Conservation (phyloP, 495 filamentous ascomycete species). For the Mytilinidion resinicola region DNA sequence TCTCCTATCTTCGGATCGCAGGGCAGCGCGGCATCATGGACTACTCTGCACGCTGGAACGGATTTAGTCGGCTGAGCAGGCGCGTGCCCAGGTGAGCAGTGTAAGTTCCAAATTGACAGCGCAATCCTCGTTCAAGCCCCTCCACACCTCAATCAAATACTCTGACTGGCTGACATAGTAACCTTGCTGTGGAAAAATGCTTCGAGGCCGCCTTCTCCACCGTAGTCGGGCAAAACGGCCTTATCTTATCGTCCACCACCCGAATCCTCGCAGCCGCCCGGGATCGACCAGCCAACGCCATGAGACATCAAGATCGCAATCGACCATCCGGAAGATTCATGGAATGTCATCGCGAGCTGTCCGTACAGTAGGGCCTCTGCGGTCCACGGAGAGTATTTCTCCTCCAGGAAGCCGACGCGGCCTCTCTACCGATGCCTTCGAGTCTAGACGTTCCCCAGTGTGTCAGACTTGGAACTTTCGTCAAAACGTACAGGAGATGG, state of each 20-base stretch:
- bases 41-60: conserved; percentile 14
- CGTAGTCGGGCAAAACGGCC: not conserved
- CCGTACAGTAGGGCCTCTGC: not conserved
- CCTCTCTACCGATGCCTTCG: conserved; percentile 3
- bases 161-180: conserved; percentile 12
- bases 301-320: not conserved
- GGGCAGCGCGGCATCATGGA: conserved; percentile 8
- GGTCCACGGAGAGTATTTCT: conserved; percentile 18
- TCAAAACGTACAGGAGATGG: conserved; percentile 4
- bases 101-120: conserved; percentile 9
- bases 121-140: conserved; percentile 13
- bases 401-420: conserved; percentile 18
- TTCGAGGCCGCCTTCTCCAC: conserved; percentile 3
- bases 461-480: conserved; percentile 14
- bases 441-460: conserved; percentile 9
- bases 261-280: not conserved
- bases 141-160: conserved; percentile 11
- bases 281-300: not conserved
- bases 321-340: not conserved
- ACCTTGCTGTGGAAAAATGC: not conserved
- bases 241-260: conserved; percentile 4
- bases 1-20: conserved; percentile 6
- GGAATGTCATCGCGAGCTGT: too few relatives aligned
- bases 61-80: conserved; percentile 20
- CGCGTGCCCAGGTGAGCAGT: conserved; percentile 12